Percentiles rank a stretch among this genome's conserved stretches.
Conservation (phyloP, 352 stramenopile species). For the Pythium coloratum region DNA sequence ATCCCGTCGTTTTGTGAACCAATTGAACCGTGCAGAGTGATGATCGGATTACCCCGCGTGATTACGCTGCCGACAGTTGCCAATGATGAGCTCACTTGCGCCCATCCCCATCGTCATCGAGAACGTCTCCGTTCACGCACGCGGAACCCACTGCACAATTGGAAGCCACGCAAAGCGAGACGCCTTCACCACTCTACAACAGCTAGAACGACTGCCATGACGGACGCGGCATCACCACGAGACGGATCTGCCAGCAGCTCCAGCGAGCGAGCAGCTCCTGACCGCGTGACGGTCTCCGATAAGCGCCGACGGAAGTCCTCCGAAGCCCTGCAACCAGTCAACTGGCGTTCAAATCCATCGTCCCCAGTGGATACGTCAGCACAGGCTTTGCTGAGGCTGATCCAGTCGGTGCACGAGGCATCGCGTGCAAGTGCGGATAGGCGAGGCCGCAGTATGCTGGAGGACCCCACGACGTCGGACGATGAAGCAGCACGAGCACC, state of each 20-base stretch:
- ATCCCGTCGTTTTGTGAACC: not conserved
- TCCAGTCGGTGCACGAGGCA: slow-evolving; percentile 18
- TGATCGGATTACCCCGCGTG: not conserved
- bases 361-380: slow-evolving; percentile 6
- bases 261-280: not conserved
- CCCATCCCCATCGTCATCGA: not conserved
- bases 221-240: too few species aligned
- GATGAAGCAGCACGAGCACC: not conserved
- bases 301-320: not conserved
- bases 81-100: not conserved
- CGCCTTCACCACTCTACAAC: too few species aligned
- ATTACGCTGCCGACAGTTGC: not conserved
- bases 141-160: too few species aligned
- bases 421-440: slow-evolving; percentile 4
- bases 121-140: too few species aligned
- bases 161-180: too few species aligned
- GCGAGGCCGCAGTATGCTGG: not conserved
- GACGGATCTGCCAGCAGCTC: not conserved
- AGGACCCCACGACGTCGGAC: not conserved
- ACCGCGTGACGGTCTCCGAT: not conserved
- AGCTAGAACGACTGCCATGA: too few species aligned
- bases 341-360: too few species aligned
- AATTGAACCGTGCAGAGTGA: not conserved
- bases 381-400: slow-evolving; percentile 15
- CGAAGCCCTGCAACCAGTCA: too few species aligned